Evolutionary conservation across 2,329 filamentous ascomycete genomes (phyloP).

Genomic region (Pseudogymnoascus sp.): DNA sequence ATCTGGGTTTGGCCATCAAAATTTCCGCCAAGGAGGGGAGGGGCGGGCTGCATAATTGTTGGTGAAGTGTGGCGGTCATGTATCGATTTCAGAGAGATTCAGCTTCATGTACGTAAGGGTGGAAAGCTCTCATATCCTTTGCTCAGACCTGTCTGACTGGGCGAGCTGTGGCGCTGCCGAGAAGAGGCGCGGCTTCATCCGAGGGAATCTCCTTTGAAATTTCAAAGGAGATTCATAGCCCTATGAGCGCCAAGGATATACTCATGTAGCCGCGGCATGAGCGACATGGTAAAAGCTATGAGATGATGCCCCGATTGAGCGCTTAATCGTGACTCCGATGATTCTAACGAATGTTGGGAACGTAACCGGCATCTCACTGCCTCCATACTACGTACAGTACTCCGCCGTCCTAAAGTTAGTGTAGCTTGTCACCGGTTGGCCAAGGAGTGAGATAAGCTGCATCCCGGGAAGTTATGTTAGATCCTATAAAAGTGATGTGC

Average conservation of each 20-base stretch:
- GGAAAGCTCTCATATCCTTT: neutral
- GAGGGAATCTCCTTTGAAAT: neutral
- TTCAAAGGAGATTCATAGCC: neutral
- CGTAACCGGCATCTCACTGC: neutral
- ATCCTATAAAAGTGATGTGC: slow-evolving; percentile 6
- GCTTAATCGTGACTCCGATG: neutral
- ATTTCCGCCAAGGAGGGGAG: neutral
- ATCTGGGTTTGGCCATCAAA: slow-evolving; percentile 6
- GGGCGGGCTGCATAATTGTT: neutral
- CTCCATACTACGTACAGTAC: neutral
- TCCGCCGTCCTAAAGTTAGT: neutral
- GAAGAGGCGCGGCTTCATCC: neutral
- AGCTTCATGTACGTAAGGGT: neutral
- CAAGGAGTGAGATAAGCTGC: slow-evolving; percentile 6
- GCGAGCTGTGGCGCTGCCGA: neutral
- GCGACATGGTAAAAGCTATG: neutral
- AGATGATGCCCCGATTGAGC: neutral
- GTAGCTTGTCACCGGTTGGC: neutral
- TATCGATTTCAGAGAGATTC: neutral
- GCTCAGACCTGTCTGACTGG: neutral
- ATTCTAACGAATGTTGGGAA: neutral
- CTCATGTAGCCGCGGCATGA: neutral
- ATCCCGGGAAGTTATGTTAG: slow-evolving; percentile 4
- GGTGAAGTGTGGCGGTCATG: neutral
- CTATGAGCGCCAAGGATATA: neutral